Evolutionary conservation across 176 grass and related monocot genomes (phyloP).

Genomic region (Zizania latifolia): DNA sequence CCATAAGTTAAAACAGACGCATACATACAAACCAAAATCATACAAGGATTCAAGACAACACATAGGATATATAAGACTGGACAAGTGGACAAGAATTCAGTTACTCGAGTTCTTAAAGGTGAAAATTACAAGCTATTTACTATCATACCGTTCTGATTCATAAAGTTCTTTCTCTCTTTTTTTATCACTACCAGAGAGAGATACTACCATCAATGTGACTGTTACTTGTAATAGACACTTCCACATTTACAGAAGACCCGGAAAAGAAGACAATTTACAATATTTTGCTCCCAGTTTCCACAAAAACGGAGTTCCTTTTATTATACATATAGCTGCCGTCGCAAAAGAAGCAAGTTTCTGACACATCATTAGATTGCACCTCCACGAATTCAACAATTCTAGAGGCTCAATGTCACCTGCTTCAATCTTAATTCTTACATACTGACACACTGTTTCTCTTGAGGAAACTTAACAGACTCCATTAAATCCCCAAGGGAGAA

Average conservation of each 20-base stretch:
- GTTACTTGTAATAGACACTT: slow-evolving; percentile 9
- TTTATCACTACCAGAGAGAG: not conserved
- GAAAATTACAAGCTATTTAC: not conserved
- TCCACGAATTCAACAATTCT: not conserved
- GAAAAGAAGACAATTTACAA: slow-evolving; percentile 1
- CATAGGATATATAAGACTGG: not conserved
- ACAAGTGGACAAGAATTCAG: not conserved
- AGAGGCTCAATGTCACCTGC: not conserved
- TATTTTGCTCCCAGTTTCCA: not conserved
- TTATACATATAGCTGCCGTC: not conserved
- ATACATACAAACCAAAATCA: not conserved
- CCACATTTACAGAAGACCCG: not conserved
- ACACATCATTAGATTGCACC: not conserved
- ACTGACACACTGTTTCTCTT: not conserved
- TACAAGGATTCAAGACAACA: not conserved
- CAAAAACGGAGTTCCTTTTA: slow-evolving; percentile 17
- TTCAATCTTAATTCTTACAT: not conserved
- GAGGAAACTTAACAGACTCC: not conserved
- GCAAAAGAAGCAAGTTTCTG: slow-evolving; percentile 14
- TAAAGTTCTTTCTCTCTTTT: not conserved
- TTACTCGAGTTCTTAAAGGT: not conserved
- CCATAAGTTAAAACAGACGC: not conserved
- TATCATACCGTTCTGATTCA: not conserved
- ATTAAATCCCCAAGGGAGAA: not conserved
- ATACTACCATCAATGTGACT: not conserved